These are phyloP conservation scores for Pseudisothecium myosuroides DNA, from an alignment of 225 moss, liverwort and hornwort species.

Conservation along the genomic window DNA sequence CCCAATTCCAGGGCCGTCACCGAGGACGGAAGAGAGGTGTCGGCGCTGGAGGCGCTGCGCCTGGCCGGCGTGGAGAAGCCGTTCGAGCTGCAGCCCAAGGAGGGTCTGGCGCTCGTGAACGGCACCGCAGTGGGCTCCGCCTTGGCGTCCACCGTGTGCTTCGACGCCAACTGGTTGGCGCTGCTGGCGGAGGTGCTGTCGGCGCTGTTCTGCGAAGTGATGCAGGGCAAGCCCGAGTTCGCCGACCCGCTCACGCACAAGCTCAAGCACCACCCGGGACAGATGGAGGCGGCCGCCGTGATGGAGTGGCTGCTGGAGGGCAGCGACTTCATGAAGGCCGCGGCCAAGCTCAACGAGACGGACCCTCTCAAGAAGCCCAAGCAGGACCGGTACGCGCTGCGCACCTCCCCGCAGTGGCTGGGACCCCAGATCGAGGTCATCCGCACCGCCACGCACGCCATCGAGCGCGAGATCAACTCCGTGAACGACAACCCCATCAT, in stretches of 20 bases:
- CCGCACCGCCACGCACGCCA: background rate
- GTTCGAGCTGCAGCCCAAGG: constrained; percentile 1
- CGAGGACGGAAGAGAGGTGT: background rate
- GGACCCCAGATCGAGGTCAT: background rate
- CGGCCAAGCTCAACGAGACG: background rate
- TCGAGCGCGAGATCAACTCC: constrained; percentile 53
- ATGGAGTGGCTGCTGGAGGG: background rate
- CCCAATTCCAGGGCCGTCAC: background rate
- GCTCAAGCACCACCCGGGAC: background rate
- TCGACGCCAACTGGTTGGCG: background rate
- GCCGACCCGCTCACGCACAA: background rate
- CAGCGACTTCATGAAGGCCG: background rate
- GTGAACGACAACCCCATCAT: constrained; percentile 70
- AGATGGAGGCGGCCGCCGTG: background rate
- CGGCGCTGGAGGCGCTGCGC: background rate
- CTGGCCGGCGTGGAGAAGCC: background rate
- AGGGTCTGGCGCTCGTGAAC: background rate
- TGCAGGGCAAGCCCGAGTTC: constrained; percentile 4
- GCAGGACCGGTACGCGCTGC: background rate
- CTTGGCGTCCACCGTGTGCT: background rate
- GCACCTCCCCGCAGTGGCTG: background rate
- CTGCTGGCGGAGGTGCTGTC: background rate
- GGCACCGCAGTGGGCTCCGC: background rate
- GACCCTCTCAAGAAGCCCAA: background rate
- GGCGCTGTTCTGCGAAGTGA: background rate